A percentile compares a stretch with the other conserved stretches of the same genome.
phyloP scores from a whole-genome alignment of 768 basidiomycete species.

The Inosperma sp. region DNA sequence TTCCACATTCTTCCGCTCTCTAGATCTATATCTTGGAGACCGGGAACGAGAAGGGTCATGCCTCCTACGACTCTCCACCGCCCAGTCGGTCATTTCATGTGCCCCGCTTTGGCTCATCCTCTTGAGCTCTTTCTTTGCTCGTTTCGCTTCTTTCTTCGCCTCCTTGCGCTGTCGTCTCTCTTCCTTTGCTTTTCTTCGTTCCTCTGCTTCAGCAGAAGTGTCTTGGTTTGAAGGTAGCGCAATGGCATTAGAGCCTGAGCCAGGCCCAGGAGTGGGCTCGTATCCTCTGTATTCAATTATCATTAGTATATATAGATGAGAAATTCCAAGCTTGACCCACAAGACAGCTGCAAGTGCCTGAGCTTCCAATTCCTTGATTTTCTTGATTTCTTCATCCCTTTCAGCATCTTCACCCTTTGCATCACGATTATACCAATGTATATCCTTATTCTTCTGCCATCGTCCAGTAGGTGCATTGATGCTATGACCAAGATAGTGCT shows the following conservation, averaged over 20 bases:
- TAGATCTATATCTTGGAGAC: slow-evolving; percentile 28
- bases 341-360: slow-evolving; percentile 81
- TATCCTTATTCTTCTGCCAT: slow-evolving; percentile 97
- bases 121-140: slow-evolving; percentile 49
- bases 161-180: slow-evolving; percentile 45
- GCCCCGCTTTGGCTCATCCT: slow-evolving; percentile 33
- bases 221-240: slow-evolving; percentile 19
- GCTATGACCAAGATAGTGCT: slow-evolving; percentile 95
- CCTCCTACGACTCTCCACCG: slow-evolving; percentile 13
- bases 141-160: slow-evolving; percentile 57
- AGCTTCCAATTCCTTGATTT: slow-evolving; percentile 83
- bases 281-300: slow-evolving; percentile 54
- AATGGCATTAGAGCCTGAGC: slow-evolving; percentile 24
- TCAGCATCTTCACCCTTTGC: slow-evolving; percentile 38
- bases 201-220: slow-evolving; percentile 24
- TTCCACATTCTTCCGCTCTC: slow-evolving; percentile 20
- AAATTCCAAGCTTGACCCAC: slow-evolving; percentile 35
- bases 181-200: slow-evolving; percentile 29
- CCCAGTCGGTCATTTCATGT: slow-evolving; percentile 21
- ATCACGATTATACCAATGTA: slow-evolving; percentile 93
- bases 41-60: slow-evolving; percentile 24
- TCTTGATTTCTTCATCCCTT: slow-evolving; percentile 67
- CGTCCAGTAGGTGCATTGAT: slow-evolving; percentile 93
- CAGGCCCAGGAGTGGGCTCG: slow-evolving; percentile 42
- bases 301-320: background rate